Conservation (phyloP, 1,139 yeast species). For the Diutina rugosa region DNA sequence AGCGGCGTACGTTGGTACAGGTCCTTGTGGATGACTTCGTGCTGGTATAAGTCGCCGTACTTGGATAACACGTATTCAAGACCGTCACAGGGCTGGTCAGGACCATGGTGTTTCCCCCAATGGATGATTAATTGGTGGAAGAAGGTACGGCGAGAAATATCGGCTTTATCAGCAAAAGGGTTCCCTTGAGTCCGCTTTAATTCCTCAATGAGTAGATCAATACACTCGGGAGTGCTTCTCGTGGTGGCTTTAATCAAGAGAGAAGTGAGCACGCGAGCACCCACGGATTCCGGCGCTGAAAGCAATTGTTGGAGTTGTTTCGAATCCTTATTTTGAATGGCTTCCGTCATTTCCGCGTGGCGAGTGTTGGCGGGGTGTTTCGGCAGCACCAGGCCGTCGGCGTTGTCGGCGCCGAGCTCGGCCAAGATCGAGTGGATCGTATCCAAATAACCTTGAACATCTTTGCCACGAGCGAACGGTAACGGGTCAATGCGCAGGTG, state of each 20-base stretch:
- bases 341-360: background rate
- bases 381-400: background rate
- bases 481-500: conserved; percentile 59
- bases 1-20: conserved; percentile 74
- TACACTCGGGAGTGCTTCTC: conserved; percentile 35
- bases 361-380: background rate
- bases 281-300: background rate
- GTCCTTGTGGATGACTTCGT: conserved; percentile 52
- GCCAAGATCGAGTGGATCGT: conserved; percentile 42
- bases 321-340: background rate
- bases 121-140: conserved; percentile 74
- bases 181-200: conserved; percentile 4
- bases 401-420: conserved; percentile 12
- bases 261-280: background rate
- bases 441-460: conserved; percentile 40
- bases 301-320: background rate
- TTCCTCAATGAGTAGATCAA: conserved; percentile 34
- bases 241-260: conserved; percentile 55
- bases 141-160: conserved; percentile 72
- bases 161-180: conserved; percentile 40
- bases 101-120: conserved; percentile 41
- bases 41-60: conserved; percentile 35
- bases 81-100: conserved; percentile 11
- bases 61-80: conserved; percentile 38
- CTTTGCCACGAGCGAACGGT: conserved; percentile 64